Evolutionary conservation across 225 moss, liverwort and hornwort genomes (phyloP).

Genomic region (Sphagnum tenellum): DNA sequence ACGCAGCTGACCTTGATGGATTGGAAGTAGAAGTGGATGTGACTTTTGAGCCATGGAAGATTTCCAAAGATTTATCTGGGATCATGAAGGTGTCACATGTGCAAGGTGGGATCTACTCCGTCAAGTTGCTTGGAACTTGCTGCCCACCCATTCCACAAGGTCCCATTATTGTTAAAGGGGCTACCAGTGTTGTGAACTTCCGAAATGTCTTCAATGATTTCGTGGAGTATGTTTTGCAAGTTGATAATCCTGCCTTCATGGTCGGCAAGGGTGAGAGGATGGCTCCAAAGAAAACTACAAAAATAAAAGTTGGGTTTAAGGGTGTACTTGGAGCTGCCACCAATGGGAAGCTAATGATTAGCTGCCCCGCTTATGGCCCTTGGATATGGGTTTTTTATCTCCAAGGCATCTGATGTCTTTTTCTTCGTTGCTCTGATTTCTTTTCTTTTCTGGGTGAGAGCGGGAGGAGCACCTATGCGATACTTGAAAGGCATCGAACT

Average conservation of each 20-base stretch:
- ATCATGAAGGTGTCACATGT: conserved; percentile 13
- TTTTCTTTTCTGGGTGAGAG: too few species aligned
- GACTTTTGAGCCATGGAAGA: conserved; percentile 16
- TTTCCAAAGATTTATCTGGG: not conserved
- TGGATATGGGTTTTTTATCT: conserved; percentile 45
- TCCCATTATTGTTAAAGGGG: conserved; percentile 44
- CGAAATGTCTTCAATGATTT: conserved; percentile 56
- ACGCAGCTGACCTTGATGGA: conserved; percentile 66
- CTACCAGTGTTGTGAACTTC: conserved; percentile 47
- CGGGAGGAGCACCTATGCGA: too few species aligned
- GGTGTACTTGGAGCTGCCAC: conserved; percentile 4
- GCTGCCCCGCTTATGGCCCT: conserved; percentile 32
- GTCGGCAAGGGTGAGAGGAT: conserved; percentile 67
- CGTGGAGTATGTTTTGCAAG: conserved; percentile 37
- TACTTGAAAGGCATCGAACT: too few species aligned
- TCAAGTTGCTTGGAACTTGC: conserved; percentile 24
- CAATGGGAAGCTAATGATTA: conserved; percentile 31
- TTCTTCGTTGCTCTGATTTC: too few species aligned
- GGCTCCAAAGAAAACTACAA: conserved; percentile 44
- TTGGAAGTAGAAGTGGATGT: conserved; percentile 39
- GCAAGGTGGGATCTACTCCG: conserved; percentile 4
- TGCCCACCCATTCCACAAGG: conserved; percentile 60
- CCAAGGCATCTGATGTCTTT: conserved; percentile 21
- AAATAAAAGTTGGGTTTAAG: conserved; percentile 50
- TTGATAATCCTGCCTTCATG: conserved; percentile 44